A percentile compares a stretch with the other conserved stretches of the same genome.
phyloP scores from a whole-genome alignment of 2,329 filamentous ascomycete genomes.

The Verticillium alfalfae region DNA sequence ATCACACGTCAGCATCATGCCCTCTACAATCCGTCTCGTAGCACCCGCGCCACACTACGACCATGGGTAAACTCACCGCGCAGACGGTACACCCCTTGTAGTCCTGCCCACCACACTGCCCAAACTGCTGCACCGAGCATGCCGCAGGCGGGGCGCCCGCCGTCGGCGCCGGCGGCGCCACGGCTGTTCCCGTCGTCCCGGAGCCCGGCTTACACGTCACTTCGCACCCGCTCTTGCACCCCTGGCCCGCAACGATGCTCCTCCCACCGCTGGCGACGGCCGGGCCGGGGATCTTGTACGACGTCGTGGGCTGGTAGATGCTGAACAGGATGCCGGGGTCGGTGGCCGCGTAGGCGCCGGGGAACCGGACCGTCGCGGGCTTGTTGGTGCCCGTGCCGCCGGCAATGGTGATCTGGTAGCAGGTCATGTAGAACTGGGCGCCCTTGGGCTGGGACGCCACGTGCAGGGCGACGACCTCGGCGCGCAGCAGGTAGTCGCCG shows the following conservation, averaged over 20 bases:
- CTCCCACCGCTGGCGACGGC: conserved; percentile 32
- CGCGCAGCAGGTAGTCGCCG: conserved; percentile 39
- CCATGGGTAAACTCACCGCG: conserved; percentile 19
- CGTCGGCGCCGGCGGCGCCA: conserved; percentile 9
- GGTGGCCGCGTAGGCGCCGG: conserved; percentile 34
- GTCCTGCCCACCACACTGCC: conserved; percentile 33
- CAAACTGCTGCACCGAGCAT: conserved; percentile 26
- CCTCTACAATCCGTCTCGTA: neutral
- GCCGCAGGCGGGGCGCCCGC: conserved; percentile 7
- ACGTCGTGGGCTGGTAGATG: conserved; percentile 34
- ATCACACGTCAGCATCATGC: conserved; percentile 7
- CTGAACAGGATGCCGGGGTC: conserved; percentile 42
- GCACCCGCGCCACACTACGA: neutral
- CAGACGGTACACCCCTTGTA: conserved; percentile 35
- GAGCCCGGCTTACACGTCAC: conserved; percentile 27
- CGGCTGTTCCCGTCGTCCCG: conserved; percentile 19
- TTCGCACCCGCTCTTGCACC: conserved; percentile 31
- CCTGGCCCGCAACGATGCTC: conserved; percentile 31
- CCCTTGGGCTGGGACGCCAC: conserved; percentile 25
- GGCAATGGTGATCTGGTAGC: conserved; percentile 26
- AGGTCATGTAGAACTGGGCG: conserved; percentile 32
- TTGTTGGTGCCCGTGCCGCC: conserved; percentile 17
- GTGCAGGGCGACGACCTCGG: conserved; percentile 44
- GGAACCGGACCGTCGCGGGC: conserved; percentile 28
- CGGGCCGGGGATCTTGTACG: conserved; percentile 37